These are phyloP conservation scores for Teunomyces lycoperdinae DNA, from an alignment of 805 yeast species.

Conservation along the genomic window DNA sequence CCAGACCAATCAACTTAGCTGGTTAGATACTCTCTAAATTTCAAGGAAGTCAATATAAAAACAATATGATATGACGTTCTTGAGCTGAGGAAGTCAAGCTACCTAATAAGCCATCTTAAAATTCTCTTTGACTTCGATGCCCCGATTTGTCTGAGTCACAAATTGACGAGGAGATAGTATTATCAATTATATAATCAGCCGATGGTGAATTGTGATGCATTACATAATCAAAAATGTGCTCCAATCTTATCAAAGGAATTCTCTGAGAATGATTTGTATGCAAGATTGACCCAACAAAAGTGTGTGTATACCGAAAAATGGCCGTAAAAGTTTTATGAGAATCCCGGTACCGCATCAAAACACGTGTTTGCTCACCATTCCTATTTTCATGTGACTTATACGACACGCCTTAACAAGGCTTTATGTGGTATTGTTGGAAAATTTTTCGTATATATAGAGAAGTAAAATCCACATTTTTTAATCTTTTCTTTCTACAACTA, in stretches of 20 bases:
- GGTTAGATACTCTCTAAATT: no score
- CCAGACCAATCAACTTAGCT: no score
- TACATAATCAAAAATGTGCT: no score
- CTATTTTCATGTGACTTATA: constrained; percentile 2
- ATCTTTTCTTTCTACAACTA: not conserved
- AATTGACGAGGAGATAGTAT: no score
- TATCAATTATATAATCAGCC: not conserved
- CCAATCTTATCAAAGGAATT: no score
- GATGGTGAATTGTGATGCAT: not conserved
- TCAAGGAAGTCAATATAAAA: no score
- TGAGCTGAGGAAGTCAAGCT: no score
- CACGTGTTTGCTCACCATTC: constrained; percentile 3
- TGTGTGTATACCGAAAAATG: not conserved
- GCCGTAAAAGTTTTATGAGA: not conserved
- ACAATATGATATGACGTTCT: no score
- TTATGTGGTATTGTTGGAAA: constrained; percentile 2
- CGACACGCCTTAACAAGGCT: not conserved
- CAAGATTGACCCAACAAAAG: not conserved
- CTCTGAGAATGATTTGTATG: no score
- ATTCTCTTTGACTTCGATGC: no score
- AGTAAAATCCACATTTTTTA: constrained; percentile 1
- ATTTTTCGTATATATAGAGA: constrained; percentile 2
- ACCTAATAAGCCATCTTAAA: no score
- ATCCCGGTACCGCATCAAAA: not conserved
- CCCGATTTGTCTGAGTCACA: no score